A percentile compares a stretch with the other conserved stretches of the same genome.
Evolutionary conservation across 257 asterid species (phyloP).

Genomic region (Nicotiana obtusifolia): DNA sequence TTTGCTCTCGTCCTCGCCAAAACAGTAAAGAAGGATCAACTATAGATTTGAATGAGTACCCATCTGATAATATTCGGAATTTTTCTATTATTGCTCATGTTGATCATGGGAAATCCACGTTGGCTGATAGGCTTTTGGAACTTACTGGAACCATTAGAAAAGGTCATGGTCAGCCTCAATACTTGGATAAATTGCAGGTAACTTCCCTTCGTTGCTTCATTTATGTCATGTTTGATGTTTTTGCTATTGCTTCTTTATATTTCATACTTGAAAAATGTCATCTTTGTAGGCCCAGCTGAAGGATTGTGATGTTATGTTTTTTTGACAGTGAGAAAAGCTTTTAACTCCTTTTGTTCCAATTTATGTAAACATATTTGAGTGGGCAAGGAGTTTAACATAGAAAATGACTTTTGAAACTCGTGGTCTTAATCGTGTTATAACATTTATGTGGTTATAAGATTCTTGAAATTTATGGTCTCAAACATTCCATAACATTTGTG

Average conservation of each 20-base stretch:
- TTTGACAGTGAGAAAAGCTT: too few species aligned
- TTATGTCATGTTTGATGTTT: too few species aligned
- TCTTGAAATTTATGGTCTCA: neutral
- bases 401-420: neutral
- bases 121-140: conserved; percentile 97
- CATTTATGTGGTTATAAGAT: neutral
- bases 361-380: neutral
- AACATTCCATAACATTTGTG: neutral
- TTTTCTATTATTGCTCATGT: conserved; percentile 96
- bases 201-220: neutral
- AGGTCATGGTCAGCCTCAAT: conserved; percentile 98
- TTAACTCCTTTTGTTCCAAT: neutral
- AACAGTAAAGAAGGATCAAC: conserved; percentile 34
- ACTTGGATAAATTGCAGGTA: conserved; percentile 94
- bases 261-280: too few species aligned
- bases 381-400: neutral
- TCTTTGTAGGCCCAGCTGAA: too few species aligned
- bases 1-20: conserved; percentile 66
- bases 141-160: conserved; percentile 88
- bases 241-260: too few species aligned
- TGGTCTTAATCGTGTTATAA: neutral
- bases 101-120: conserved; percentile 97
- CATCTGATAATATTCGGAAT: conserved; percentile 78
- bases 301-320: too few species aligned
- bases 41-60: conserved; percentile 65